A percentile compares a stretch with the other conserved stretches of the same genome.
phyloP scores from a whole-genome alignment of 805 yeast species.

The Clavispora vitiphila region DNA sequence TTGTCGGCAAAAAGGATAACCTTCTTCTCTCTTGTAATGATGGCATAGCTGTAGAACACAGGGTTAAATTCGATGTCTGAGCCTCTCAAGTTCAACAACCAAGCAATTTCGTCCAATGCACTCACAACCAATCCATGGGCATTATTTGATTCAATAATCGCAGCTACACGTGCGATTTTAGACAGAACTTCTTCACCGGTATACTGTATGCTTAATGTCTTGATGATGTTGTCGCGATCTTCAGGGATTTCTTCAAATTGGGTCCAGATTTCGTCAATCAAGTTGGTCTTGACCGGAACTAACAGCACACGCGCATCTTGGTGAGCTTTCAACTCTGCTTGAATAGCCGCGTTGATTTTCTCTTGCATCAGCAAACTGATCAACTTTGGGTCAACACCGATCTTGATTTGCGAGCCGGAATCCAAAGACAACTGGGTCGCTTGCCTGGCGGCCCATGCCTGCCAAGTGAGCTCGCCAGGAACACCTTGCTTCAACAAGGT shows the following conservation, averaged over 20 bases:
- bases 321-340: slow-evolving; percentile 18
- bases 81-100: slow-evolving; percentile 51
- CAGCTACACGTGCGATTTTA: slow-evolving; percentile 48
- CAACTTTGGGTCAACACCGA: slow-evolving; percentile 49
- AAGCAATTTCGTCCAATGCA: slow-evolving; percentile 50
- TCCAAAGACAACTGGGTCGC: slow-evolving; percentile 48
- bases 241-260: slow-evolving; percentile 59
- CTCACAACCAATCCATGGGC: slow-evolving; percentile 37
- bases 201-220: slow-evolving; percentile 45
- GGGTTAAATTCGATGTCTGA: slow-evolving; percentile 54
- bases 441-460: slow-evolving; percentile 50
- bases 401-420: slow-evolving; percentile 32
- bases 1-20: slow-evolving; percentile 41
- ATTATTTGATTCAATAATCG: slow-evolving; percentile 17
- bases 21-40: slow-evolving; percentile 24
- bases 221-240: slow-evolving; percentile 45
- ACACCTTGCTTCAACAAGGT: slow-evolving; percentile 48
- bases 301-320: slow-evolving; percentile 35
- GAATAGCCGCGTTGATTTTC: slow-evolving; percentile 27
- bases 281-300: slow-evolving; percentile 49
- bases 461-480: slow-evolving; percentile 49
- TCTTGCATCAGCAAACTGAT: slow-evolving; percentile 33
- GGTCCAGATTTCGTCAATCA: slow-evolving; percentile 74
- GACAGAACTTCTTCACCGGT: slow-evolving; percentile 60
- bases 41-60: slow-evolving; percentile 42